Conservation (phyloP, 768 basidiomycete species). For the Psilocybe cyanescens region DNA sequence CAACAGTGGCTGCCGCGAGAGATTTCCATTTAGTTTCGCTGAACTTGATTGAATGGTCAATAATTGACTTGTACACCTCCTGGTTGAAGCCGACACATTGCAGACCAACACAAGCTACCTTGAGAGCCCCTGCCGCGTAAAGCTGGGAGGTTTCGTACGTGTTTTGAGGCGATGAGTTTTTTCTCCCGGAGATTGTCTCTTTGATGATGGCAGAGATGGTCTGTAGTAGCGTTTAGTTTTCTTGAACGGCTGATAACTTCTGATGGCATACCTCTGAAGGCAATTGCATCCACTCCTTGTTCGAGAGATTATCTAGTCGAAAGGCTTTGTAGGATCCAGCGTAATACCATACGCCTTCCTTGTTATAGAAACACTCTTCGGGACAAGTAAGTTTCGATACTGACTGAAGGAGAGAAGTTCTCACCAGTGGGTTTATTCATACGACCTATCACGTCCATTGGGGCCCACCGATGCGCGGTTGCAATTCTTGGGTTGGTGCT, state of each 20-base stretch:
- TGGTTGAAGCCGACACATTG: conserved; percentile 81
- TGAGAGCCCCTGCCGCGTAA: conserved; percentile 73
- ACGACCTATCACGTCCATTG: conserved; percentile 62
- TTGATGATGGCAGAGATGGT: conserved; percentile 68
- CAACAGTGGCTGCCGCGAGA: conserved; percentile 16
- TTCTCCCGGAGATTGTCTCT: conserved; percentile 71
- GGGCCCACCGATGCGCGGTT: conserved; percentile 76
- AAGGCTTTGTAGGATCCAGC: conserved; percentile 79
- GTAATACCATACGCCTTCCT: conserved; percentile 83
- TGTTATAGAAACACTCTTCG: conserved; percentile 81
- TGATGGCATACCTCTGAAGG: conserved; percentile 55
- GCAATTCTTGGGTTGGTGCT: conserved; percentile 76
- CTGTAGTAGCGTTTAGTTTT: conserved; percentile 37
- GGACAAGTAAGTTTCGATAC: neutral
- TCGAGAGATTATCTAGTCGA: conserved; percentile 63
- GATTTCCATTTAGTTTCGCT: conserved; percentile 42
- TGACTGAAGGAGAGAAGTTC: neutral
- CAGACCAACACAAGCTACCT: conserved; percentile 72
- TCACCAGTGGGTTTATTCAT: conserved; percentile 69
- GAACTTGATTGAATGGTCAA: conserved; percentile 64
- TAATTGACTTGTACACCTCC: conserved; percentile 61
- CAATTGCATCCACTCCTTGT: conserved; percentile 71
- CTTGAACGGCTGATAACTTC: neutral
- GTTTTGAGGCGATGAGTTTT: conserved; percentile 79
- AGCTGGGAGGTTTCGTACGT: conserved; percentile 76